Percentiles rank a stretch among this genome's conserved stretches.
Conservation (phyloP, 495 filamentous ascomycete species). For the Usnea hakonensis region DNA sequence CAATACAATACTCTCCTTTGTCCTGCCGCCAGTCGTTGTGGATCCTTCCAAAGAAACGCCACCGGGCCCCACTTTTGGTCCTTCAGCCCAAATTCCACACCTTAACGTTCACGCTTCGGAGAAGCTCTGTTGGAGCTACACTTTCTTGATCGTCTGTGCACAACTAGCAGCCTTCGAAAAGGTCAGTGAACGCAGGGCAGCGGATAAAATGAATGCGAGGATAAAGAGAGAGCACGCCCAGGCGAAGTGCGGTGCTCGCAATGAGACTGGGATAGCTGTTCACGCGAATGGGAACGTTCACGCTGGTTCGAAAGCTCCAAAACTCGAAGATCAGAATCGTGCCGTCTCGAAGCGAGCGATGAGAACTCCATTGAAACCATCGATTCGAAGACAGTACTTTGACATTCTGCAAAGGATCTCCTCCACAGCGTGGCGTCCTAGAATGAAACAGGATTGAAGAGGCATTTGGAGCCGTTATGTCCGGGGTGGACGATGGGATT, state of each 20-base stretch:
- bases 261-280: neutral
- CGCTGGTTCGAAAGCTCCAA: neutral
- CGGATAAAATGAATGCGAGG: constrained; percentile 14
- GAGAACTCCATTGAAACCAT: neutral
- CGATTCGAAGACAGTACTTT: constrained; percentile 8
- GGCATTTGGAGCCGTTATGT: neutral
- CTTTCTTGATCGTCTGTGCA: constrained; percentile 25
- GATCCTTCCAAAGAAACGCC: constrained; percentile 25
- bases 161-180: constrained; percentile 23
- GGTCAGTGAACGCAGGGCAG: constrained; percentile 19
- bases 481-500: neutral
- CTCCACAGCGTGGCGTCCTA: constrained; percentile 2
- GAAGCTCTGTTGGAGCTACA: constrained; percentile 34
- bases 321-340: neutral
- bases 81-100: constrained; percentile 25
- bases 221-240: constrained; percentile 13
- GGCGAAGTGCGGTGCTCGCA: neutral
- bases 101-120: constrained; percentile 33
- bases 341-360: constrained; percentile 2
- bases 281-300: neutral
- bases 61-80: constrained; percentile 27
- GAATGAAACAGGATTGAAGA: neutral
- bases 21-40: constrained; percentile 25
- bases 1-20: constrained; percentile 33
- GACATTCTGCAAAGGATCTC: neutral